A percentile compares a stretch with the other conserved stretches of the same genome.
These are phyloP conservation scores for Penicillium sp. DNA, from an alignment of 2,329 filamentous ascomycete genomes.

Conservation along the genomic window DNA sequence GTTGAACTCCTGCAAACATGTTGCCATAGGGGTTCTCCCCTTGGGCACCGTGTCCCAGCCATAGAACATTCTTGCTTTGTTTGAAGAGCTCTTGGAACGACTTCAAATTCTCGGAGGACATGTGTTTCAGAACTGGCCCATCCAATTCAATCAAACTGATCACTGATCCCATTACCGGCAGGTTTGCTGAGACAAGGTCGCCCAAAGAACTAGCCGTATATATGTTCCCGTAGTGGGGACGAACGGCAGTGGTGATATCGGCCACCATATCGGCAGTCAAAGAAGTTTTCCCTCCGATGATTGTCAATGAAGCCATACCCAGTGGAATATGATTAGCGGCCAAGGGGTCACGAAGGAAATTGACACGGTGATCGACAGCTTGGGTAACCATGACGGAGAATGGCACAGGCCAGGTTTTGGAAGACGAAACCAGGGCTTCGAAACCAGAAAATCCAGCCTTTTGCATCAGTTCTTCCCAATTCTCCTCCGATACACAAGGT, in stretches of 20 bases:
- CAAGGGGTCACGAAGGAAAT: constrained; percentile 31
- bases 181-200: constrained; percentile 9
- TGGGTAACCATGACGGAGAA: constrained; percentile 34
- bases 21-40: constrained; percentile 23
- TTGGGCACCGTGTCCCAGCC: constrained; percentile 26
- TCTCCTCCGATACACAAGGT: constrained; percentile 28
- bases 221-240: constrained; percentile 13
- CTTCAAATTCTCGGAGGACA: constrained; percentile 23
- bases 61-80: constrained; percentile 24
- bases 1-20: constrained; percentile 24
- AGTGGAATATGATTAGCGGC: background rate
- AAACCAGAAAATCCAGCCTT: constrained; percentile 37
- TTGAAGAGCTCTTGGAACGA: constrained; percentile 26
- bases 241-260: constrained; percentile 9
- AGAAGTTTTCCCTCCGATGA: constrained; percentile 18
- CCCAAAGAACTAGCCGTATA: constrained; percentile 6
- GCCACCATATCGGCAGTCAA: constrained; percentile 10
- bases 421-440: constrained; percentile 13
- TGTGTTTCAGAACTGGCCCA: constrained; percentile 25
- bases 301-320: constrained; percentile 15
- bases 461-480: constrained; percentile 37
- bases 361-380: constrained; percentile 33
- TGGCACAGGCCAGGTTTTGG: constrained; percentile 3
- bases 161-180: constrained; percentile 23
- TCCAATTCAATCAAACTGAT: constrained; percentile 29